These are phyloP conservation scores for Hondaea fermentalgiana DNA, from an alignment of 108 stramenopile species.

Conservation along the genomic window DNA sequence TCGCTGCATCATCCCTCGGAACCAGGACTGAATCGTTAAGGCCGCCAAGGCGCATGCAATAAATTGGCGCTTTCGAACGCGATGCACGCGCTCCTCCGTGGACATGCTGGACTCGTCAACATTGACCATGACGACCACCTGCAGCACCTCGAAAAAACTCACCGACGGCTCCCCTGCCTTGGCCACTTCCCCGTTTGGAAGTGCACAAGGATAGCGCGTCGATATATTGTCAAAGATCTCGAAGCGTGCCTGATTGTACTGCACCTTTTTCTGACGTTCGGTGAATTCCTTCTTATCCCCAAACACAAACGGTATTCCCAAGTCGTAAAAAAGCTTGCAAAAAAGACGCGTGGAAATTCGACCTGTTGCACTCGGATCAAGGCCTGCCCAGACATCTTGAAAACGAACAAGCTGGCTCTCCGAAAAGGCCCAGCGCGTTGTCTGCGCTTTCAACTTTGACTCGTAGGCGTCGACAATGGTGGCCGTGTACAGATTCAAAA, in stretches of 20 bases:
- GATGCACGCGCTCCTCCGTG: not conserved
- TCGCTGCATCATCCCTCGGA: not conserved
- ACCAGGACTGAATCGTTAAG: not conserved
- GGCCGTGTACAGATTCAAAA: constrained; percentile 52
- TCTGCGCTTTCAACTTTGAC: constrained; percentile 39
- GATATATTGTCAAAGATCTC: not conserved
- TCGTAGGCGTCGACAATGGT: constrained; percentile 46
- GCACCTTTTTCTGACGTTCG: not conserved
- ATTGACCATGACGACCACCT: not conserved
- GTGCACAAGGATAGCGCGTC: not conserved
- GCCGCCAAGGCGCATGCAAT: not conserved
- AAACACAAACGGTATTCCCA: not conserved
- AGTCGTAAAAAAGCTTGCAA: not conserved
- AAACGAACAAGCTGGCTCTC: not conserved
- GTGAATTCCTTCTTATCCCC: not conserved
- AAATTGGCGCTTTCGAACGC: not conserved
- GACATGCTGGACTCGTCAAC: not conserved
- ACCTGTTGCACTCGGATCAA: not conserved
- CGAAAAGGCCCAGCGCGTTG: not conserved
- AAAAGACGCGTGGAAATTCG: not conserved
- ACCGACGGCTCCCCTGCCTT: not conserved
- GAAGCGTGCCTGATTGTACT: not conserved
- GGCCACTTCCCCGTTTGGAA: not conserved
- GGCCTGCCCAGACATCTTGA: not conserved
- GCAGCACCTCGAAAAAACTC: not conserved